Evolutionary conservation across 768 basidiomycete species (phyloP), one percentile per base, ranked within the genome.

Genomic region (Suillus subaureus): DNA sequence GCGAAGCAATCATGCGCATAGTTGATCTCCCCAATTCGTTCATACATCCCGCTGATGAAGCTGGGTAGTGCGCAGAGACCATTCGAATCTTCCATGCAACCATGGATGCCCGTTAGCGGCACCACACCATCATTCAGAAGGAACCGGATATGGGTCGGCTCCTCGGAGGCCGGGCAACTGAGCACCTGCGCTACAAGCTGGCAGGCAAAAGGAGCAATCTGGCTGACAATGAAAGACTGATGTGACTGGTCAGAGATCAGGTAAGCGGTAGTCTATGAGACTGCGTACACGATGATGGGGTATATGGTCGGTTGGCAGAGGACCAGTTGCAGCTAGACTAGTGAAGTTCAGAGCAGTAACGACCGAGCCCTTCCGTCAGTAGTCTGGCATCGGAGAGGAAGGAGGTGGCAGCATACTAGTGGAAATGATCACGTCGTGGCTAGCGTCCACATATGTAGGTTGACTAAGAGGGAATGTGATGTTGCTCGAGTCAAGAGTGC

Each of bases 91-190:
- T 73, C 68, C 9, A 57, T 43, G 73, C 85, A 86, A 12, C 81
- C 82, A 1, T 74, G 64, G 55, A 85, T 73, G 21, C 80, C 78
- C 2, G 80, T 82, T 18, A 85, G 73, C 12, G 84, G 84, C 2
- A 84, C 74, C 5, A 81, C 77, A 3, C 75, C 84, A 69, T 86
- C 85, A 70, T 86, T 86, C 35, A 84, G 73, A 55, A 84, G 75
- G 73, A 81, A 79, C 18, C 84, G 74, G 64, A 84, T 79, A 62
- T 79, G 71, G 13, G 76, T 73, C 5, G 73, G 69, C 6, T 72
- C 63, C 45, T 67, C 61, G 4, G 63, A 62, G 52, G 70, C 74
- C 37, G 76, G 73, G 69, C 82, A 85, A 13, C 76, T 73, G 47
- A 84, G 71, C 11, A 85, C 77, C 66, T 85, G 84, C 45, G 79